phyloP scores from a whole-genome alignment of 352 stramenopile genomes.

The Phytophthora palmivora region DNA sequence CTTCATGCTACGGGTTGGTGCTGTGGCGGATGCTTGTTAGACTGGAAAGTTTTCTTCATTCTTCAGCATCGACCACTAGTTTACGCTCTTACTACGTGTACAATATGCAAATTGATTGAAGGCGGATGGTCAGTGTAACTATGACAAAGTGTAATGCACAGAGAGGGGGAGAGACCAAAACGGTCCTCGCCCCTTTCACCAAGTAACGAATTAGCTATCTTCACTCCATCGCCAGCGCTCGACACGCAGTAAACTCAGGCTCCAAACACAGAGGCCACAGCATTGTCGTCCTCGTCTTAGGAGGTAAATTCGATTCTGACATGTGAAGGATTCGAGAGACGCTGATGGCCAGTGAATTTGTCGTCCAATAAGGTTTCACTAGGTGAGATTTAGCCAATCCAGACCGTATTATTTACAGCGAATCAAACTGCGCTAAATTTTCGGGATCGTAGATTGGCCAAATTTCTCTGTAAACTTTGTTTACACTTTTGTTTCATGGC shows the following conservation, averaged over 20 bases:
- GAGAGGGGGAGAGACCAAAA: conserved; percentile 57
- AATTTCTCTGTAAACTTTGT: background rate
- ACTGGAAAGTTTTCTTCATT: too few species aligned
- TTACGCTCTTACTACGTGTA: background rate
- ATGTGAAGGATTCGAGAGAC: too few species aligned
- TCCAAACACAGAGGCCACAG: too few species aligned
- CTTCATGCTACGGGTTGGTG: too few species aligned
- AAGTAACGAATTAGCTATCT: conserved; percentile 50
- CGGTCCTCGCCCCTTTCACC: conserved; percentile 54
- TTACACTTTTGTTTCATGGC: background rate
- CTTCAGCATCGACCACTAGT: too few species aligned
- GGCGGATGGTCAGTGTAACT: conserved; percentile 77
- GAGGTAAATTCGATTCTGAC: conserved; percentile 30
- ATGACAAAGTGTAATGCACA: conserved; percentile 73
- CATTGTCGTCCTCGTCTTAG: background rate
- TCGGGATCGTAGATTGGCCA: too few species aligned
- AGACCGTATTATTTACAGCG: too few species aligned
- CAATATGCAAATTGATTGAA: conserved; percentile 20
- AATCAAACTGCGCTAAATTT: too few species aligned
- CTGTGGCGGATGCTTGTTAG: too few species aligned
- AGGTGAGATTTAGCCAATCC: too few species aligned
- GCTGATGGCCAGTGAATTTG: too few species aligned
- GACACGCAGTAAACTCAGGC: conserved; percentile 1
- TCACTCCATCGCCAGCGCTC: conserved; percentile 51
- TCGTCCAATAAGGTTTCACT: too few species aligned